Base-by-base conservation (phyloP, 352 stramenopile species). In the Elongisporangium anandrum region DNA sequence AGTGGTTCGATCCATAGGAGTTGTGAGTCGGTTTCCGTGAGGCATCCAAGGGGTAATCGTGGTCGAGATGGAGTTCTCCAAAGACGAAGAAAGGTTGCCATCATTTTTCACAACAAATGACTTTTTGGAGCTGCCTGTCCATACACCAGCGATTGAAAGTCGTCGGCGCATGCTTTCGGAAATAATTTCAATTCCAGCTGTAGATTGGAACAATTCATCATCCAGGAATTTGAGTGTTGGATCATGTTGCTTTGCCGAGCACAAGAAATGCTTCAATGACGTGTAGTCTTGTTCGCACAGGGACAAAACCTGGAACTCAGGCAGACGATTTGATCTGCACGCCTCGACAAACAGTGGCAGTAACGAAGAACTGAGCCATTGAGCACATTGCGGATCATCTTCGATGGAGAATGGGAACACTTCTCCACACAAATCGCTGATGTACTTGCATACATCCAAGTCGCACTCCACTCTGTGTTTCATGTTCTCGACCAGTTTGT, bases 131-230 rank as follows among this genome's bases (percentile, higher is more conserved):
- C 88, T 79, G 39, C 69, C 70, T 22, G 66, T 77, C 84, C 81
- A 94, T 22, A 94, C 78, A 41, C 84, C 84, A 55, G 84, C 84
- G 29, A 92, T 77, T 20, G 80, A 92, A 54, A 94, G 61, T 19
- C 84, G 79, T 17, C 80, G 71, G 2, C 84, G 77, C 81, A 92
- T 90, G 49, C 64, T 73, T 58, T 91, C 79, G 0, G 81, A 79
- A 17, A 93, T 93, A 47, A 91, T 87, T 54, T 93, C 83, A 51
- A 93, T 85, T 1, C 83, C 83, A 17, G 73, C 76, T 3, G 78
- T 79, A 38, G 80, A 73, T 2, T 60, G 75, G 41, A 91, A 93
- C 26, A 87, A 59, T n/a, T 88, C 79, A 38, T 93, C 83, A 56
- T 91, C 80, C 6, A 93, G 63, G 52, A 93, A 93, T 29, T 77